Evolutionary conservation across 2,329 filamentous ascomycete genomes (phyloP).

Genomic region (Chaetomiaceae sp.): DNA sequence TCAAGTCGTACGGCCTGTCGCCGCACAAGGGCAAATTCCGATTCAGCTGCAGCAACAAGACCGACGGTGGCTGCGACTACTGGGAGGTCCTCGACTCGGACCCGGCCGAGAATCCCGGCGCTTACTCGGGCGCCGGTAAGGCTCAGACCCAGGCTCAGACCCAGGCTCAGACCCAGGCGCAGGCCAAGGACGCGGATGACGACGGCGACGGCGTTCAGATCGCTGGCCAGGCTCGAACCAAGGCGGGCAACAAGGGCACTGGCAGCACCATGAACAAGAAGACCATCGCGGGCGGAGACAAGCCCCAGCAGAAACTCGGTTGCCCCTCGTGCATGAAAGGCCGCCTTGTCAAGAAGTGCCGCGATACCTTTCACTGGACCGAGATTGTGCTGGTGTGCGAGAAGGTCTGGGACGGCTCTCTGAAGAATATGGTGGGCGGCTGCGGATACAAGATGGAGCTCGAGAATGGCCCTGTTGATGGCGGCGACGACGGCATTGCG

Average conservation of each 20-base stretch:
- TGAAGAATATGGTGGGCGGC: not conserved
- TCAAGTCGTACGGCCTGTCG: constrained; percentile 6
- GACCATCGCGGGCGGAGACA: not conserved
- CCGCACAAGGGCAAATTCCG: constrained; percentile 13
- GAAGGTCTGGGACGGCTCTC: not conserved
- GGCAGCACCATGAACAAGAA: not conserved
- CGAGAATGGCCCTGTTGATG: not conserved
- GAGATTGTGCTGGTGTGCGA: constrained; percentile 9
- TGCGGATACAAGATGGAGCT: constrained; percentile 7
- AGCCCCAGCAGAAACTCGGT: not conserved
- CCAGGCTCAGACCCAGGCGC: too few species aligned
- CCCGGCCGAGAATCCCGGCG: not conserved
- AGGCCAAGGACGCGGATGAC: not conserved
- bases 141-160: too few species aligned
- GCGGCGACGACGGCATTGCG: not conserved
- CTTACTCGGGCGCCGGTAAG: not conserved
- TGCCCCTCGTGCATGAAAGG: constrained; percentile 5
- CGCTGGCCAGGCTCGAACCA: not conserved
- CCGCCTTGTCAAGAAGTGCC: not conserved
- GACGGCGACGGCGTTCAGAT: not conserved
- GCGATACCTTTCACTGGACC: not conserved
- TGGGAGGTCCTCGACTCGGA: constrained; percentile 8
- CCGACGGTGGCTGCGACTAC: not conserved
- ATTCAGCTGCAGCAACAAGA: constrained; percentile 13
- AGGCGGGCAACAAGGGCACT: not conserved